Conservation (phyloP, 805 yeast genomes). For the Saccharomycopsis schoenii region DNA sequence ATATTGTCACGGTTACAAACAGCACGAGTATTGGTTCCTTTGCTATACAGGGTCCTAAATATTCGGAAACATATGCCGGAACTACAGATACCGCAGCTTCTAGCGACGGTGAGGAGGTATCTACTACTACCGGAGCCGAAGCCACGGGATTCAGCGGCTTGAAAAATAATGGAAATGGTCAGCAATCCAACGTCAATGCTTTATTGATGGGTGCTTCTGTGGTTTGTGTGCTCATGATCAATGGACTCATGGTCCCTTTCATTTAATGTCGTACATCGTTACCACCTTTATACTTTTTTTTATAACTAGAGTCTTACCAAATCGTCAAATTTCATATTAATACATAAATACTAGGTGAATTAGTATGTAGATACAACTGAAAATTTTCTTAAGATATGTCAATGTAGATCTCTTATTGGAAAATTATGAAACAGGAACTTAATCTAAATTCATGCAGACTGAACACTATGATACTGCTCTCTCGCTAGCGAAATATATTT, state of each 20-base stretch:
- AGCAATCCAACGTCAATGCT: not conserved
- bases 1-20: not conserved
- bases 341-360: too few relatives aligned
- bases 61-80: slow-evolving; percentile 2
- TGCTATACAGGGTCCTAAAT: slow-evolving; percentile 1
- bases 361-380: too few relatives aligned
- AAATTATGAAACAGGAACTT: too few relatives aligned
- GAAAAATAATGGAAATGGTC: not conserved
- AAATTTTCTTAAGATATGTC: too few relatives aligned
- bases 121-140: not conserved
- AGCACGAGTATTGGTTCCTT: not conserved
- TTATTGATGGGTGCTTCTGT: not conserved
- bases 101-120: not conserved
- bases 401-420: too few relatives aligned
- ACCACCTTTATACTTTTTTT: not conserved
- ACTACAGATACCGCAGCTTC: not conserved
- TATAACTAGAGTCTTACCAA: not conserved
- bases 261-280: not conserved
- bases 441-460: too few relatives aligned
- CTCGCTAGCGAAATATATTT: too few relatives aligned
- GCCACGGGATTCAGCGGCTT: not conserved
- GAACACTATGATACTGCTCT: too few relatives aligned
- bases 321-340: too few relatives aligned
- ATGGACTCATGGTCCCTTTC: not conserved
- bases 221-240: not conserved